Conservation (phyloP, 2,329 filamentous ascomycete species). For the Cladosporium sp. region DNA sequence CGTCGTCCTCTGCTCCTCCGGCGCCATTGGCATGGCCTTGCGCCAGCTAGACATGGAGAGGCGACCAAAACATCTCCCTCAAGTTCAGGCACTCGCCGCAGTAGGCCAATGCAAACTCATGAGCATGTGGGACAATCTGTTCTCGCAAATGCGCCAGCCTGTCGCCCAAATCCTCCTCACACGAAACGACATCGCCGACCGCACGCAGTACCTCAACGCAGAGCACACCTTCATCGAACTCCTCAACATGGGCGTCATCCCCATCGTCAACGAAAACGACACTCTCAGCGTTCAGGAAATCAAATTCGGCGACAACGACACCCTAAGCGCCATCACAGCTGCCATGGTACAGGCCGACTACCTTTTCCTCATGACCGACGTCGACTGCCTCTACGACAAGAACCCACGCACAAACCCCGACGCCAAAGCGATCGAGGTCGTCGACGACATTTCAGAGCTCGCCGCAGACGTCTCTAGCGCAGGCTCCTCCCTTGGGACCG, state of each 20-base stretch:
- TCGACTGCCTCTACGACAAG: constrained; percentile 95
- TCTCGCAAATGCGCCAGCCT: constrained; percentile 82
- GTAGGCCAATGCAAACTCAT: constrained; percentile 96
- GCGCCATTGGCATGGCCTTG: constrained; percentile 91
- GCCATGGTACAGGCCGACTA: constrained; percentile 97
- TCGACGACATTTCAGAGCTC: constrained; percentile 81
- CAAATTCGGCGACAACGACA: constrained; percentile 99
- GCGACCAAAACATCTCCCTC: constrained; percentile 84
- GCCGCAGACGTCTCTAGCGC: constrained; percentile 88
- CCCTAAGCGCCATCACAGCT: constrained; percentile 90
- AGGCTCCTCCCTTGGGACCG: constrained; percentile 85
- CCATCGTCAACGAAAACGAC: constrained; percentile 98
- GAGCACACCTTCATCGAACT: constrained; percentile 92
- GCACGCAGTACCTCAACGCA: constrained; percentile 92
- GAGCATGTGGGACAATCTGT: constrained; percentile 91
- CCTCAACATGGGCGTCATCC: constrained; percentile 91
- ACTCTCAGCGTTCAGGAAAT: constrained; percentile 96
- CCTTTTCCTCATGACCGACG: constrained; percentile 97
- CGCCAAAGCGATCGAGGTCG: constrained; percentile 85
- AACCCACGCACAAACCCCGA: constrained; percentile 85
- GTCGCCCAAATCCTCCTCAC: constrained; percentile 94
- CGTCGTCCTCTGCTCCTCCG: constrained; percentile 95
- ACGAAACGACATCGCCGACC: constrained; percentile 93
- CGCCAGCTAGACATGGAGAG: constrained; percentile 85
- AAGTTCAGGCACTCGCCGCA: constrained; percentile 89